A percentile compares a stretch with the other conserved stretches of the same genome.
Evolutionary conservation across 2,329 filamentous ascomycete genomes (phyloP).

Genomic region (Thelonectria rubi): DNA sequence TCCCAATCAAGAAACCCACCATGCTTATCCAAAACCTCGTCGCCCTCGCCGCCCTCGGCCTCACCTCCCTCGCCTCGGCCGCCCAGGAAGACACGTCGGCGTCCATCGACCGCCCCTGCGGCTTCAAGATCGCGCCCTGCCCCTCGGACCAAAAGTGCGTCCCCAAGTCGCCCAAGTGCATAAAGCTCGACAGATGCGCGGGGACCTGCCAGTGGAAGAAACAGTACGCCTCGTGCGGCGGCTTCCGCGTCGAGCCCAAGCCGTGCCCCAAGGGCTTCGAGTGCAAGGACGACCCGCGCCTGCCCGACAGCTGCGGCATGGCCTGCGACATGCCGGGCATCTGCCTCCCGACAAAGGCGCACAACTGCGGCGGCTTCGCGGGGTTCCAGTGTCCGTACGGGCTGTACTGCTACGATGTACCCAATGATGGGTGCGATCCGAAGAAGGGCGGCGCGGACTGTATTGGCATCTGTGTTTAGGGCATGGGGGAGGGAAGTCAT

Average conservation of each 20-base stretch:
- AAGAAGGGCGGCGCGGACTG: constrained; percentile 44
- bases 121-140: constrained; percentile 45
- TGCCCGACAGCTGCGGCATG: constrained; percentile 44
- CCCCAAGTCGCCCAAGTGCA: constrained; percentile 36
- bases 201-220: constrained; percentile 45
- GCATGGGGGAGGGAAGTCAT: too few species aligned
- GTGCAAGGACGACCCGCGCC: constrained; percentile 49
- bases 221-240: constrained; percentile 47
- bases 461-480: constrained; percentile 44
- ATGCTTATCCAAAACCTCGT: constrained; percentile 41
- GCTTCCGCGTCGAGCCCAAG: constrained; percentile 37
- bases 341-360: constrained; percentile 40
- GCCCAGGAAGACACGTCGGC: not conserved
- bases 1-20: not conserved
- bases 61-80: constrained; percentile 25
- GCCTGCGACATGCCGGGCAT: constrained; percentile 49
- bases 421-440: constrained; percentile 43
- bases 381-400: constrained; percentile 42
- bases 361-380: constrained; percentile 40
- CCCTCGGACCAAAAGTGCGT: constrained; percentile 39
- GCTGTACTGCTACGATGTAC: constrained; percentile 44
- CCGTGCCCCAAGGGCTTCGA: constrained; percentile 38
- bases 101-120: constrained; percentile 36
- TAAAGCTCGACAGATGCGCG: constrained; percentile 40
- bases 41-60: constrained; percentile 28